Evolutionary conservation across 2,329 filamentous ascomycete genomes (phyloP).

Genomic region (Oidium heveae): DNA sequence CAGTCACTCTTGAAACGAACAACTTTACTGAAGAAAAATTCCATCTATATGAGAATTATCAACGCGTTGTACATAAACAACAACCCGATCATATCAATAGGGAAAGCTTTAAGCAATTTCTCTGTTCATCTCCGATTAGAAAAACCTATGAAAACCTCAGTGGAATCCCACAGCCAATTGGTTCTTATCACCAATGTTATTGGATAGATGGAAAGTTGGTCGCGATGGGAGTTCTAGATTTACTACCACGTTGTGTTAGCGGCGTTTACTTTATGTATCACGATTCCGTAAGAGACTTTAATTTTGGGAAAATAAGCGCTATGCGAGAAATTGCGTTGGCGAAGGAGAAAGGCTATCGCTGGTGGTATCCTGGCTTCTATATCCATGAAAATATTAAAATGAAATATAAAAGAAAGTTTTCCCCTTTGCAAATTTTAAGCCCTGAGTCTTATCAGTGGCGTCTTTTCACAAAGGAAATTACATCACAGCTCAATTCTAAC

Average conservation of each 20-base stretch:
- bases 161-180: constrained; percentile 29
- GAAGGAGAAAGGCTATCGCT: constrained; percentile 41
- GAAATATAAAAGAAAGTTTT: constrained; percentile 62
- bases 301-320: constrained; percentile 52
- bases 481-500: constrained; percentile 17
- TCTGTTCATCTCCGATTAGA: constrained; percentile 43
- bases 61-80: constrained; percentile 47
- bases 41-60: constrained; percentile 47
- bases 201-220: constrained; percentile 51
- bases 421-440: constrained; percentile 49
- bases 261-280: constrained; percentile 70
- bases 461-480: constrained; percentile 26
- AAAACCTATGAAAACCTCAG: constrained; percentile 20
- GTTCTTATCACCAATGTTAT: constrained; percentile 65
- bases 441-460: constrained; percentile 39
- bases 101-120: constrained; percentile 41
- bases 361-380: constrained; percentile 67
- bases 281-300: constrained; percentile 41
- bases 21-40: constrained; percentile 56
- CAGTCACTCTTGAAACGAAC: constrained; percentile 44
- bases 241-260: constrained; percentile 53
- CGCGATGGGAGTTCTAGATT: constrained; percentile 51
- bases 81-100: constrained; percentile 29
- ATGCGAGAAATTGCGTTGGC: constrained; percentile 48
- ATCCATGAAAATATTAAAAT: constrained; percentile 65